These are phyloP conservation scores for Geotrichum restrictum DNA, from an alignment of 1,139 yeast species.

Conservation along the genomic window DNA sequence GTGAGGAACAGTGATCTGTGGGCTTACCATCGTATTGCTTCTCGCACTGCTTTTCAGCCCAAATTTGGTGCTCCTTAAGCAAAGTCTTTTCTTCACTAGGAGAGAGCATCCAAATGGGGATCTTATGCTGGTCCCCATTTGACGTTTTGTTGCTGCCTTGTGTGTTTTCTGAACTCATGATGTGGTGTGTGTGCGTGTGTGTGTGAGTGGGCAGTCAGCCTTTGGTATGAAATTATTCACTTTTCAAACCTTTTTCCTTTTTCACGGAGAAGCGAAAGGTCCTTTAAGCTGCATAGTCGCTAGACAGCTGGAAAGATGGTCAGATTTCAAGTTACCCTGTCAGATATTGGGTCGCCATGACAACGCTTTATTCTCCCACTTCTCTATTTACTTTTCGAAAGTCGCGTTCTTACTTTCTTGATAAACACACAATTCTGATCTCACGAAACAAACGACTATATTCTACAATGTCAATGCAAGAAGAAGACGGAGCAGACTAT, in stretches of 20 bases:
- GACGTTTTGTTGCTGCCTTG: neutral
- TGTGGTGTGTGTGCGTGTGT: neutral
- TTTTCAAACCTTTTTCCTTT: neutral
- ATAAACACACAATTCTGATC: neutral
- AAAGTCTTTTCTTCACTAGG: slow-evolving; percentile 83
- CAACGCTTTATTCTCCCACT: neutral
- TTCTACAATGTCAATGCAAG: slow-evolving; percentile 18
- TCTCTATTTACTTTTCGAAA: neutral
- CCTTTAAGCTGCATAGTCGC: no score
- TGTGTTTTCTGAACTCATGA: neutral
- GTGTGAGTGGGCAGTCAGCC: neutral
- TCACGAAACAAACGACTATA: neutral
- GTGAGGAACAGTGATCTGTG: no score
- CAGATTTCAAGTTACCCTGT: slow-evolving; percentile 3
- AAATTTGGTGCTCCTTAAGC: slow-evolving; percentile 70
- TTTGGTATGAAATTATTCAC: neutral
- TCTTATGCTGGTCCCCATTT: slow-evolving; percentile 15
- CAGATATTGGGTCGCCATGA: neutral
- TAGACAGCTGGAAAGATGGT: no score
- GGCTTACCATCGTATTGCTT: slow-evolving; percentile 41
- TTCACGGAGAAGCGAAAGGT: no score
- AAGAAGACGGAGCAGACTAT: slow-evolving; percentile 41
- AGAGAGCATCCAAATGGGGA: slow-evolving; percentile 81
- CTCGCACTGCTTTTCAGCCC: slow-evolving; percentile 70
- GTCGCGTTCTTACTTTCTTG: neutral